Evolutionary conservation across 2,329 filamentous ascomycete species (phyloP).

Genomic region (Trichophaea hybrida): DNA sequence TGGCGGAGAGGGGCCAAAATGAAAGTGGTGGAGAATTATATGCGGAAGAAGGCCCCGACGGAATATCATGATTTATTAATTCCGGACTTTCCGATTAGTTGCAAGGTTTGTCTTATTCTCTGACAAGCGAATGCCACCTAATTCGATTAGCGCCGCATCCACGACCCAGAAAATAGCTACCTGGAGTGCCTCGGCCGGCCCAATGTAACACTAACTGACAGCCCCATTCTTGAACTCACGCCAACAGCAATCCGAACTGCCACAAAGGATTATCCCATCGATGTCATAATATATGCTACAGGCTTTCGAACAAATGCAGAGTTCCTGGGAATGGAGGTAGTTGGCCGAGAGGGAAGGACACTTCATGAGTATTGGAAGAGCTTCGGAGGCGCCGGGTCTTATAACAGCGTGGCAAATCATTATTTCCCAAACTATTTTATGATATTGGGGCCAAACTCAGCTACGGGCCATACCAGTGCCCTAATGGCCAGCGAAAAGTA

Average conservation of each 20-base stretch:
- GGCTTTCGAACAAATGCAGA: slow-evolving; percentile 46
- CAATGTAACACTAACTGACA: slow-evolving; percentile 37
- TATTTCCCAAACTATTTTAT: slow-evolving; percentile 54
- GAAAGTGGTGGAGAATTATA: slow-evolving; percentile 34
- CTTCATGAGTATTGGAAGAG: slow-evolving; percentile 42
- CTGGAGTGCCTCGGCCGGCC: slow-evolving; percentile 39
- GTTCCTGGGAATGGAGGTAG: slow-evolving; percentile 40
- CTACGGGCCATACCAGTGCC: slow-evolving; percentile 47
- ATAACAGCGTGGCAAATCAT: slow-evolving; percentile 44
- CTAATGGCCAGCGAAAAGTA: slow-evolving; percentile 42
- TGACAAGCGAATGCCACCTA: too few relatives aligned
- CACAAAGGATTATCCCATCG: slow-evolving; percentile 37
- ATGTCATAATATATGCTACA: slow-evolving; percentile 48
- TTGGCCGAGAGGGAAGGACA: slow-evolving; percentile 38
- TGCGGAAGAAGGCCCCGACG: slow-evolving; percentile 39
- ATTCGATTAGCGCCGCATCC: slow-evolving; percentile 37
- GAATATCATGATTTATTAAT: slow-evolving; percentile 49
- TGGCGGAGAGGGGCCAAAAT: slow-evolving; percentile 33
- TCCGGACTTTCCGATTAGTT: slow-evolving; percentile 48
- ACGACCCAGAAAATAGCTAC: slow-evolving; percentile 40
- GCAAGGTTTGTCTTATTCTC: slow-evolving; percentile 33
- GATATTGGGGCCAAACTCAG: slow-evolving; percentile 48
- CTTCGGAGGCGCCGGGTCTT: slow-evolving; percentile 47
- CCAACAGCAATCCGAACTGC: slow-evolving; percentile 31
- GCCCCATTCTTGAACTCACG: slow-evolving; percentile 32